Conservation (phyloP, 2,329 filamentous ascomycete species). For the Penicillium oxalicum region DNA sequence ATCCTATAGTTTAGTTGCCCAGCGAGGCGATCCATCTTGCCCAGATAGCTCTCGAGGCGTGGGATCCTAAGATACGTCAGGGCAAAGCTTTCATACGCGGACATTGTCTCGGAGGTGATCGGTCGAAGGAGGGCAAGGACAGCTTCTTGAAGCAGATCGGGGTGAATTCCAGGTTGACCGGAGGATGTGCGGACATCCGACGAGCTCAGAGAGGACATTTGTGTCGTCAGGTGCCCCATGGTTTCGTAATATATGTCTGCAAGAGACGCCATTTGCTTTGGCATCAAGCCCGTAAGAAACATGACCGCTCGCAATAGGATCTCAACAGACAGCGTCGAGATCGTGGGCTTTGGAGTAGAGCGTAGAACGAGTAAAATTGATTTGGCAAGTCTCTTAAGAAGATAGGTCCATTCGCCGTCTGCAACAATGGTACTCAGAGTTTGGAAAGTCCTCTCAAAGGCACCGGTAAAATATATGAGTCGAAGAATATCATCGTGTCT, state of each 20-base stretch:
- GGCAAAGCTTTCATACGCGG: slow-evolving; percentile 43
- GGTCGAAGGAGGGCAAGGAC: slow-evolving; percentile 40
- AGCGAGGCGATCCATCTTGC: slow-evolving; percentile 40
- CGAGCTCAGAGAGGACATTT: slow-evolving; percentile 15
- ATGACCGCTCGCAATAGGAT: slow-evolving; percentile 31
- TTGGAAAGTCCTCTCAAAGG: slow-evolving; percentile 36
- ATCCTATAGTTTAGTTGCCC: slow-evolving; percentile 48
- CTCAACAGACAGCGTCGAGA: slow-evolving; percentile 17
- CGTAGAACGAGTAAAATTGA: slow-evolving; percentile 31
- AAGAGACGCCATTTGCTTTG: slow-evolving; percentile 36
- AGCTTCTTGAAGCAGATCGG: slow-evolving; percentile 26
- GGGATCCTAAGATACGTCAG: slow-evolving; percentile 43
- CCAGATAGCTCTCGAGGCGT: slow-evolving; percentile 33
- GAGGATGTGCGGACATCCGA: not conserved
- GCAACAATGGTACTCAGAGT: slow-evolving; percentile 33
- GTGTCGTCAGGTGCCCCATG: slow-evolving; percentile 33
- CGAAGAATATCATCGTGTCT: slow-evolving; percentile 35
- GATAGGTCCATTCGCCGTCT: slow-evolving; percentile 38
- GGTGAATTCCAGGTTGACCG: slow-evolving; percentile 5
- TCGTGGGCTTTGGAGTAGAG: slow-evolving; percentile 11
- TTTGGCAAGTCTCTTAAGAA: slow-evolving; percentile 35
- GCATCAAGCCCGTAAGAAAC: slow-evolving; percentile 36
- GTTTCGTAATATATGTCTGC: slow-evolving; percentile 37
- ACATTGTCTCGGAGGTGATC: slow-evolving; percentile 40
- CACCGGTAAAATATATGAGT: slow-evolving; percentile 41